These are phyloP conservation scores for Suhomyces kilbournensis DNA, from an alignment of 805 yeast species.

Conservation along the genomic window DNA sequence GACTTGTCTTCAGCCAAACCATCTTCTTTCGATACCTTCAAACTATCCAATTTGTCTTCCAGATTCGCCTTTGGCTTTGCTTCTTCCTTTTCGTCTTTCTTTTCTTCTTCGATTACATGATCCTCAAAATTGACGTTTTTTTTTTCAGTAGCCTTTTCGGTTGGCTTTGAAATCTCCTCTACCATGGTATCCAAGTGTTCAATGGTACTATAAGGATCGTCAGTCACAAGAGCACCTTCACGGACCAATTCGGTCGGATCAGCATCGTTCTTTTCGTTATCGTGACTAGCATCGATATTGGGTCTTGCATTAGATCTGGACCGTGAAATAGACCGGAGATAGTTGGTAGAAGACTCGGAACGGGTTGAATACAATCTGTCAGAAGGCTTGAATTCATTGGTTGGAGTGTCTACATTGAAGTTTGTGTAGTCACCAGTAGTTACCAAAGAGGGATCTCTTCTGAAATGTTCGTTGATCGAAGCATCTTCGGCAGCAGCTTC, in stretches of 20 bases:
- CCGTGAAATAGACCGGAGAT: slow-evolving; percentile 63
- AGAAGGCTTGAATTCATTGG: slow-evolving; percentile 8
- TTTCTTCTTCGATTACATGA: background rate
- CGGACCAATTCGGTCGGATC: slow-evolving; percentile 43
- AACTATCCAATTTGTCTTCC: slow-evolving; percentile 1
- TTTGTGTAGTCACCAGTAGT: slow-evolving; percentile 47
- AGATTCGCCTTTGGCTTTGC: background rate
- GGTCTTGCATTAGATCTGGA: slow-evolving; percentile 53
- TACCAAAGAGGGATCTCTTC: slow-evolving; percentile 38
- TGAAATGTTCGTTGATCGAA: slow-evolving; percentile 4
- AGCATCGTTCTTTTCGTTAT: slow-evolving; percentile 28
- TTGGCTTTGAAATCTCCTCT: slow-evolving; percentile 39
- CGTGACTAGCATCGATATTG: slow-evolving; percentile 17
- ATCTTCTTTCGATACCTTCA: background rate
- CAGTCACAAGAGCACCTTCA: slow-evolving; percentile 56
- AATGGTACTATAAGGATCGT: slow-evolving; percentile 48
- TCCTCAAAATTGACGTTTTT: slow-evolving; percentile 15
- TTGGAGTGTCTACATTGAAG: slow-evolving; percentile 39
- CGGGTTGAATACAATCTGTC: slow-evolving; percentile 28
- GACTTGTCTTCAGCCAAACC: background rate
- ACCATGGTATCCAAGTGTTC: slow-evolving; percentile 50
- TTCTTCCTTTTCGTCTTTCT: background rate
- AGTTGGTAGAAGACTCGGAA: slow-evolving; percentile 47
- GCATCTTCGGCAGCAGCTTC: slow-evolving; percentile 16
- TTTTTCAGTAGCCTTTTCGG: background rate